Base-by-base conservation (phyloP, 768 basidiomycete species). In the Pleurotus tuber-regium region DNA sequence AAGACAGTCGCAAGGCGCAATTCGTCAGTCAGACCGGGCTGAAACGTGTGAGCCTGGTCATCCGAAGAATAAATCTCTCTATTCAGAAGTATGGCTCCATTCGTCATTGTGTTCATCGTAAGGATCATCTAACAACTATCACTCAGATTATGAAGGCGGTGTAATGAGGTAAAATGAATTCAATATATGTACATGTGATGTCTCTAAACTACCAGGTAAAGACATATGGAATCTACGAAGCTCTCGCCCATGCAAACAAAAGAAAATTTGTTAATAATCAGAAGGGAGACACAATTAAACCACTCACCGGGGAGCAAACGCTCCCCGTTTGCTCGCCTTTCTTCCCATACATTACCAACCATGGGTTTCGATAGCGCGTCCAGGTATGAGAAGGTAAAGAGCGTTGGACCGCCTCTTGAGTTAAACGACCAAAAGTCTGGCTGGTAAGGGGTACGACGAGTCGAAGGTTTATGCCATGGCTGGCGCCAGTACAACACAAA, bases 321-420 rank as follows among this genome's bases (percentile, higher is more conserved):
- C 2, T n/a, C 31, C 31, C 31, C n/a, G 10, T n/a, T n/a, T 33
- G 31, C 31, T n/a, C 31, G 31, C 31, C 2, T n/a, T n/a, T n/a
- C 70, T 73, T 47, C 73, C 72, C 46, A 4, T 9, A 31, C 16
- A 55, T 18, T 12, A 1, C 31, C 31, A 9, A 9, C 10, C 31
- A 10, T n/a, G 2, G n/a, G 31, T 10, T 10, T n/a, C 31, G 31
- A n/a, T n/a, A n/a, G n/a, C 31, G 2, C 31, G 31, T 33, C 31
- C 31, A 33, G 31, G 31, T n/a, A n/a, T 33, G 31, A 33, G 31
- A 10, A n/a, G 31, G 2, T 9, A 33, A 33, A 2, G n/a, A n/a
- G n/a, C n/a, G n/a, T n/a, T n/a, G n/a, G 2, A 33, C n/a, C 31
- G 31, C 31, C 10, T 33, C 31, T 33, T 33, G 31, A 33, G 1